Conservation (phyloP, 805 yeast genomes). For the Kodamaea neixiangensis region DNA sequence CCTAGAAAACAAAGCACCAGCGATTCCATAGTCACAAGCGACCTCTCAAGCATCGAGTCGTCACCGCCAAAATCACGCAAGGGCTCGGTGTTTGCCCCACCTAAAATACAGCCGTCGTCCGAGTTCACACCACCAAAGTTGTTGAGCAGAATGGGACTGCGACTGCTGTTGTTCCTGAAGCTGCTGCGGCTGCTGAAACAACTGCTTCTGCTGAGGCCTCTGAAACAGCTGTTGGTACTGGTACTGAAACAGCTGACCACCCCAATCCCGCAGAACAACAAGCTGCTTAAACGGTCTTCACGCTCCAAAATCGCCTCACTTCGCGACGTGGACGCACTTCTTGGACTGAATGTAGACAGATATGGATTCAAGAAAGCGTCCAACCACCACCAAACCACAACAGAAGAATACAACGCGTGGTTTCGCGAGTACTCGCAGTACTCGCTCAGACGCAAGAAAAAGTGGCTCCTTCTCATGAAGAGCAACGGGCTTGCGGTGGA, state of each 20-base stretch:
- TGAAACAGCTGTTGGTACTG: conserved; percentile 4
- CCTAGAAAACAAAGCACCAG: neutral
- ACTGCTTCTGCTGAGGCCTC: conserved; percentile 4
- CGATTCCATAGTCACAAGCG: neutral
- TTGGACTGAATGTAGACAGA: conserved; percentile 47
- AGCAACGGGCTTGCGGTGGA: conserved; percentile 60
- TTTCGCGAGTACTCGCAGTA: conserved; percentile 67
- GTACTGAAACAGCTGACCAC: neutral
- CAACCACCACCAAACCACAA: conserved; percentile 46
- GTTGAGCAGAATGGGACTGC: conserved; percentile 2
- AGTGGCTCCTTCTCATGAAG: conserved; percentile 72
- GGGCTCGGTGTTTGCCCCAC: neutral
- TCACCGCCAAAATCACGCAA: neutral
- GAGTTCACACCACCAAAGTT: neutral
- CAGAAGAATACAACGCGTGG: conserved; percentile 71
- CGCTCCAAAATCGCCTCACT: neutral
- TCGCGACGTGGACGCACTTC: neutral
- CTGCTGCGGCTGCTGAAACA: conserved; percentile 2
- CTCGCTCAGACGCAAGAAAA: conserved; percentile 62
- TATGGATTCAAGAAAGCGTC: conserved; percentile 84
- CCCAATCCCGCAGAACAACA: neutral
- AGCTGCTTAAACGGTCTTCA: neutral
- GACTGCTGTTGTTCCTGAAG: conserved; percentile 5
- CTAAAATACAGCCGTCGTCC: neutral
- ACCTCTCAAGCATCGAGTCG: neutral